A percentile compares a stretch with the other conserved stretches of the same genome.
These are phyloP conservation scores for Cyclotella baltica DNA, from an alignment of 108 stramenopile species.

Conservation along the genomic window DNA sequence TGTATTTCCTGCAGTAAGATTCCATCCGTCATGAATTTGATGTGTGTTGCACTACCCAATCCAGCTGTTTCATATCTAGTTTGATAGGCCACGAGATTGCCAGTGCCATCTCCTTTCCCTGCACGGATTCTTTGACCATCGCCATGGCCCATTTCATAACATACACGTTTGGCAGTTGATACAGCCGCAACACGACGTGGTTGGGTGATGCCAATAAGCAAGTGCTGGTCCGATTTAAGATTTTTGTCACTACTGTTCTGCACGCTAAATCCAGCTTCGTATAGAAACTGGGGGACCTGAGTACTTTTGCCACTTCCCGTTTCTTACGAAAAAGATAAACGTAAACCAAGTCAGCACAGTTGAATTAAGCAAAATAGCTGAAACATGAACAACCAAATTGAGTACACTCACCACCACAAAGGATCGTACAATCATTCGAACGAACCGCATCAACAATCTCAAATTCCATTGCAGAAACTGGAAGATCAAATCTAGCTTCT, in stretches of 20 bases:
- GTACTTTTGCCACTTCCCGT: conserved; percentile 83
- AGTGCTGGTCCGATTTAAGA: conserved; percentile 17
- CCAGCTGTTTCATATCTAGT: conserved; percentile 95
- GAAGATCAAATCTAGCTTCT: conserved; percentile 85
- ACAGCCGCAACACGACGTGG: conserved; percentile 99
- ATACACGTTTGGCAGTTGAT: conserved; percentile 97
- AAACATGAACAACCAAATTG: too few relatives aligned
- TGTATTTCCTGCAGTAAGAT: conserved; percentile 95
- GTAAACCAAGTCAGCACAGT: too few relatives aligned
- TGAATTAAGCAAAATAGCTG: too few relatives aligned
- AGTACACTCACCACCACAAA: conserved; percentile 78
- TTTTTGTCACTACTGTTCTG: conserved; percentile 25
- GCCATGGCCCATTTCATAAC: conserved; percentile 98
- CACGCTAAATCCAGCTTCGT: conserved; percentile 89
- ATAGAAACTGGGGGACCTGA: conserved; percentile 96
- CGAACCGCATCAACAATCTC: conserved; percentile 97
- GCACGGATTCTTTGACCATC: conserved; percentile 96
- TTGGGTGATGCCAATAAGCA: conserved; percentile 95
- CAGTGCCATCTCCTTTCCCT: too few relatives aligned
- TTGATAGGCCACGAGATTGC: conserved; percentile 94
- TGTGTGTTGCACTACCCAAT: conserved; percentile 72
- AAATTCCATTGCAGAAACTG: conserved; percentile 97
- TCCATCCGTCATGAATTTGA: conserved; percentile 99
- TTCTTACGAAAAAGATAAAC: too few relatives aligned
- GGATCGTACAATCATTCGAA: conserved; percentile 90